These are phyloP conservation scores for Fulvia fulva DNA, from an alignment of 2,329 filamentous ascomycete species.

Conservation along the genomic window DNA sequence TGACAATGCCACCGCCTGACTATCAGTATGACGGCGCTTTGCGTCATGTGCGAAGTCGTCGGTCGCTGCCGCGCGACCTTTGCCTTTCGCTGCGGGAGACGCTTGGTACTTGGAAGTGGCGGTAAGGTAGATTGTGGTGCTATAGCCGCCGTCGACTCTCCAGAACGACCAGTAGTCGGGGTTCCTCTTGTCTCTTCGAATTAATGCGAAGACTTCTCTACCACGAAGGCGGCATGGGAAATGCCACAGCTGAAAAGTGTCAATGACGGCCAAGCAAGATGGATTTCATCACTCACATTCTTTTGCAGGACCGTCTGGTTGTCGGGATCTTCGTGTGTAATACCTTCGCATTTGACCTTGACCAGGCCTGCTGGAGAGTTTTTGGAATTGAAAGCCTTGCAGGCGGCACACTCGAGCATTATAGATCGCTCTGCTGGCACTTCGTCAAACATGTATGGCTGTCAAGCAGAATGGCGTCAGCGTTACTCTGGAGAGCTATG, in stretches of 20 bases:
- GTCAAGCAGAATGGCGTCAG: background rate
- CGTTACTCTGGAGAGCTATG: background rate
- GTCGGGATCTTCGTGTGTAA: slow-evolving; percentile 2
- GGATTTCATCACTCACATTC: slow-evolving; percentile 4
- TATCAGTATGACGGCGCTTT: background rate
- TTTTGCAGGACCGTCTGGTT: slow-evolving; percentile 1
- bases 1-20: background rate
- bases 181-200: background rate
- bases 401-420: background rate
- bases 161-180: slow-evolving; percentile 6
- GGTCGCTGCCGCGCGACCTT: background rate
- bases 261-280: background rate
- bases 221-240: slow-evolving; percentile 2
- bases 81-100: background rate
- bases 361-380: background rate
- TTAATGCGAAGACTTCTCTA: slow-evolving; percentile 2
- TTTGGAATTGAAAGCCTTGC: background rate
- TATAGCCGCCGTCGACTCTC: slow-evolving; percentile 10
- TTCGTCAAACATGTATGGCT: slow-evolving; percentile 8
- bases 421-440: background rate
- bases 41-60: background rate
- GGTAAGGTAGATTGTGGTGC: background rate
- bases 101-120: background rate
- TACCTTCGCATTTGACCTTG: background rate
- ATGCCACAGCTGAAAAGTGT: slow-evolving; percentile 2